Evolutionary conservation across 2,329 filamentous ascomycete species (phyloP).

Genomic region (Alternaria panax): DNA sequence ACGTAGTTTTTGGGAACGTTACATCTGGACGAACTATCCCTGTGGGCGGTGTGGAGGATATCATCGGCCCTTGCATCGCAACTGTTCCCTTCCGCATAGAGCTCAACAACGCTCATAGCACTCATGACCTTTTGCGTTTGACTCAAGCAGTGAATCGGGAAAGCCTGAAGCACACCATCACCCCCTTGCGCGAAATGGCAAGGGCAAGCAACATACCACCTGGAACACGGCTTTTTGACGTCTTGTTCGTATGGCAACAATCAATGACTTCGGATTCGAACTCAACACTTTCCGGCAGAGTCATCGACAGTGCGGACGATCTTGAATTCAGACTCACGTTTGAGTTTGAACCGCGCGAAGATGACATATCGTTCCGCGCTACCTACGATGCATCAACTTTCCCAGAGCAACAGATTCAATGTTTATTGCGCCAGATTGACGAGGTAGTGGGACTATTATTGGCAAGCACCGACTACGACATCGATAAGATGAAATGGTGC

Average conservation of each 20-base stretch:
- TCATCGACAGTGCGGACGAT: slow-evolving; percentile 70
- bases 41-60: slow-evolving; percentile 71
- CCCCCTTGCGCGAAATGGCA: slow-evolving; percentile 75
- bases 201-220: slow-evolving; percentile 64
- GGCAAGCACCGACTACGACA: slow-evolving; percentile 39
- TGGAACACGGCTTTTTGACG: slow-evolving; percentile 72
- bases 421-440: slow-evolving; percentile 69
- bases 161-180: slow-evolving; percentile 67
- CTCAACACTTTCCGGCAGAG: slow-evolving; percentile 54
- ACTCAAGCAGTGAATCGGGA: slow-evolving; percentile 72
- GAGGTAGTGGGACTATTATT: slow-evolving; percentile 58
- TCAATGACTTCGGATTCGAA: slow-evolving; percentile 57
- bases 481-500: slow-evolving; percentile 37
- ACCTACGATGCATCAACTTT: slow-evolving; percentile 65
- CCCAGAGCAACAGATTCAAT: slow-evolving; percentile 61
- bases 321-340: slow-evolving; percentile 79
- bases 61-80: slow-evolving; percentile 81
- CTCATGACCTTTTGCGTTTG: slow-evolving; percentile 67
- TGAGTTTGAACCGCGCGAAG: slow-evolving; percentile 72
- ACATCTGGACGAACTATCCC: slow-evolving; percentile 83
- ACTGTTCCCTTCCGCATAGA: slow-evolving; percentile 76
- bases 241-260: slow-evolving; percentile 86
- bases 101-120: slow-evolving; percentile 58
- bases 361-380: slow-evolving; percentile 59
- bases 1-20: slow-evolving; percentile 79